These are phyloP conservation scores for Aspergillus egyptiacus DNA, from an alignment of 495 filamentous ascomycete genomes.

Conservation along the genomic window DNA sequence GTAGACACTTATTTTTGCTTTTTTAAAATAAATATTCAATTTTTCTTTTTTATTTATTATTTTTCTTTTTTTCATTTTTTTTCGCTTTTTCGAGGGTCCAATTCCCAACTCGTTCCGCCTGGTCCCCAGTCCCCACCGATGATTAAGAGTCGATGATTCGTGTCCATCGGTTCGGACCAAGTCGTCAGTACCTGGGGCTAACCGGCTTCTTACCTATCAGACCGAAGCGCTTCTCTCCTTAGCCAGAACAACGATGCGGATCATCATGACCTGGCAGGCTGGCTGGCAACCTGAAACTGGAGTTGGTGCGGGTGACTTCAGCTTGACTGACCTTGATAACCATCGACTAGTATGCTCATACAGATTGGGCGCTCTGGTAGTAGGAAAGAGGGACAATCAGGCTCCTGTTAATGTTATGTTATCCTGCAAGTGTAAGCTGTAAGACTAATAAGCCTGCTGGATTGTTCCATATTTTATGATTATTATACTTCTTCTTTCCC, in stretches of 20 bases:
- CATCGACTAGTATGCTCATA: no score
- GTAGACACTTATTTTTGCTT: no score
- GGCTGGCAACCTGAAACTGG: neutral
- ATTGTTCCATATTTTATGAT: no score
- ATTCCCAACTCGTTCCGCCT: conserved; percentile 6
- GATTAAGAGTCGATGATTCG: conserved; percentile 21
- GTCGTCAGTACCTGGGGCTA: conserved; percentile 25
- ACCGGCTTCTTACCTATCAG: conserved; percentile 16
- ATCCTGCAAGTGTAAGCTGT: no score
- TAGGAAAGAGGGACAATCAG: no score
- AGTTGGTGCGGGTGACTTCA: neutral
- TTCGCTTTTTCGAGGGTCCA: conserved; percentile 12
- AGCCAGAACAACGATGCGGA: conserved; percentile 6
- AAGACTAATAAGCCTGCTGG: no score
- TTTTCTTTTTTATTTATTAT: no score
- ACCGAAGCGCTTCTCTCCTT: neutral
- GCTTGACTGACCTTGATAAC: no score
- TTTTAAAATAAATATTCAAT: no score
- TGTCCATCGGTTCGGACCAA: conserved; percentile 22
- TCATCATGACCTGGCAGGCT: conserved; percentile 8
- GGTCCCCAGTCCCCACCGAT: conserved; percentile 14
- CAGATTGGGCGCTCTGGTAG: no score
- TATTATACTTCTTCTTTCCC: conserved; percentile 11
- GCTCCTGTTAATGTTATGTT: no score
- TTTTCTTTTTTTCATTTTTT: no score